phyloP scores from a whole-genome alignment of 2,329 filamentous ascomycete genomes.

The Apiospora hydei region DNA sequence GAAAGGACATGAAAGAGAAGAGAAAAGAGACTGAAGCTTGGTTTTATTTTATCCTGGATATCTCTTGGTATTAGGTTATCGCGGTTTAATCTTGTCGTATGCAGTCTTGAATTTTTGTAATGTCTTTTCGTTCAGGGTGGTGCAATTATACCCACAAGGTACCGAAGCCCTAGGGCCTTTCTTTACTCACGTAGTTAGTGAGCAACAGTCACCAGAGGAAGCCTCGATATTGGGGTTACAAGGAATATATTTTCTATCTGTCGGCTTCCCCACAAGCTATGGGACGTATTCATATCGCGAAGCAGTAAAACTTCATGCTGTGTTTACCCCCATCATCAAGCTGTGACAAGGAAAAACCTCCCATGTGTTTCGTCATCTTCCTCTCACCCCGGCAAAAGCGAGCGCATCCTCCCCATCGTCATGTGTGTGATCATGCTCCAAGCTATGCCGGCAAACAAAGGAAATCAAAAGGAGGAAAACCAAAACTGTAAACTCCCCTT shows the following conservation, averaged over 20 bases:
- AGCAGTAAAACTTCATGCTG: background rate
- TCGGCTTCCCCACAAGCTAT: slow-evolving; percentile 11
- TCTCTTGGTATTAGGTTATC: background rate
- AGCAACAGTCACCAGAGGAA: background rate
- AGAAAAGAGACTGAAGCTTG: no score
- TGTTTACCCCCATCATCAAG: background rate
- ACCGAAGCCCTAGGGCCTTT: no score
- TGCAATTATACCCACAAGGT: no score
- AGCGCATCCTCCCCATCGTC: slow-evolving; percentile 13
- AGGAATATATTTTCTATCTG: background rate
- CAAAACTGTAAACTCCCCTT: background rate
- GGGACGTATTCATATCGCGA: background rate
- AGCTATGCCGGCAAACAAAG: slow-evolving; percentile 20
- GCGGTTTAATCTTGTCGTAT: background rate
- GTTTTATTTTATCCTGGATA: no score
- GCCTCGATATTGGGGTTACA: background rate
- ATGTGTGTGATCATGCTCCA: slow-evolving; percentile 5
- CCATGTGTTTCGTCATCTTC: slow-evolving; percentile 4
- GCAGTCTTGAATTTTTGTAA: background rate
- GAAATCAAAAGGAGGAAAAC: background rate
- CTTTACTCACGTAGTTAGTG: no score
- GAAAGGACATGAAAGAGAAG: background rate
- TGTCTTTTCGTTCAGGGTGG: no score
- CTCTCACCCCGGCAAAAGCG: background rate
- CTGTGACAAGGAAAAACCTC: background rate